These are phyloP conservation scores for Saccharomycopsis babjevae DNA, from an alignment of 805 yeast genomes.

Conservation along the genomic window DNA sequence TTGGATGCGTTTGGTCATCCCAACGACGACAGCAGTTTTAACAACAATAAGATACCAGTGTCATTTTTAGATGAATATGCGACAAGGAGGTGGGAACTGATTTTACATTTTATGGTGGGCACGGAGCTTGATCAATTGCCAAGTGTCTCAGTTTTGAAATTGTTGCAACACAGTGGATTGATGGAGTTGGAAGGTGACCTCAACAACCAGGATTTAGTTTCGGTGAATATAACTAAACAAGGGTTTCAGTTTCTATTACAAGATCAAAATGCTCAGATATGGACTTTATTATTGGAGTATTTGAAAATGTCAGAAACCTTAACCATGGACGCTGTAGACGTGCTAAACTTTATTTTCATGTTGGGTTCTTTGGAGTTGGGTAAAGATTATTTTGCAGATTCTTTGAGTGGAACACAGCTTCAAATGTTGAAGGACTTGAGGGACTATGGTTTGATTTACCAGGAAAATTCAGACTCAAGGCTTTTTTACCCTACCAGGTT, in stretches of 20 bases:
- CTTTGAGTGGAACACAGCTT: slow-evolving; percentile 69
- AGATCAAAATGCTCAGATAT: slow-evolving; percentile 86
- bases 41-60: slow-evolving; percentile 48
- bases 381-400: slow-evolving; percentile 63
- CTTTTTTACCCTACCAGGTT: slow-evolving; percentile 84
- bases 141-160: slow-evolving; percentile 67
- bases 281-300: slow-evolving; percentile 86
- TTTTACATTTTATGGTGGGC: slow-evolving; percentile 96
- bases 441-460: slow-evolving; percentile 85
- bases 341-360: slow-evolving; percentile 85
- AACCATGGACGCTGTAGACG: slow-evolving; percentile 94
- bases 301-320: slow-evolving; percentile 73
- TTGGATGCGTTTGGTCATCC: slow-evolving; percentile 66
- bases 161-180: slow-evolving; percentile 70
- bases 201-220: background rate
- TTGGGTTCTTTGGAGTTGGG: slow-evolving; percentile 90
- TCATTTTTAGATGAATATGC: slow-evolving; percentile 72
- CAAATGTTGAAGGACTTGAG: slow-evolving; percentile 81
- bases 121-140: slow-evolving; percentile 65
- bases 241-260: slow-evolving; percentile 93
- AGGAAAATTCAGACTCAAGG: slow-evolving; percentile 43
- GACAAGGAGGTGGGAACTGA: slow-evolving; percentile 84
- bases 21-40: slow-evolving; percentile 21
- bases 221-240: slow-evolving; percentile 55
- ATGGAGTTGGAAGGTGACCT: slow-evolving; percentile 54